Evolutionary conservation across 805 yeast species (phyloP).

Genomic region (Metschnikowia continentalis): DNA sequence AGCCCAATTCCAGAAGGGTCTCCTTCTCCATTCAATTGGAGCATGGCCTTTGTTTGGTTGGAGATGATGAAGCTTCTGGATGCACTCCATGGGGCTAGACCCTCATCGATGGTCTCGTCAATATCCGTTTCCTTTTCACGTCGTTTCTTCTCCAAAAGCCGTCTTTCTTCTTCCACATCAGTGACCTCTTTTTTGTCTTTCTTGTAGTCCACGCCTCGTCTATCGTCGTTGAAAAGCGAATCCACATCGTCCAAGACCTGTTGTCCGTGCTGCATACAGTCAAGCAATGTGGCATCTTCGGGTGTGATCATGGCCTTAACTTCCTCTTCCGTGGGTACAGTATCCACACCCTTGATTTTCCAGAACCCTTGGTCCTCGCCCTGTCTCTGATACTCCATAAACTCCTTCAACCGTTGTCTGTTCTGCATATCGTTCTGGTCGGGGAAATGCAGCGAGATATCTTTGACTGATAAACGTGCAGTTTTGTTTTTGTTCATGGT

Average conservation of each 20-base stretch:
- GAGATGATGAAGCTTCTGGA: constrained; percentile 88
- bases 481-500: constrained; percentile 72
- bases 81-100: constrained; percentile 91
- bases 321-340: constrained; percentile 70
- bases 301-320: constrained; percentile 84
- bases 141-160: constrained; percentile 25
- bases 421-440: constrained; percentile 97
- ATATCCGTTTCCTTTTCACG: constrained; percentile 24
- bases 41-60: constrained; percentile 95
- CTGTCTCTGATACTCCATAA: constrained; percentile 93
- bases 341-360: constrained; percentile 66
- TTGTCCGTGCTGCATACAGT: constrained; percentile 92
- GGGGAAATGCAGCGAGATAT: constrained; percentile 88
- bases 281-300: constrained; percentile 82
- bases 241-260: constrained; percentile 81
- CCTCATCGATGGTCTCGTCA: constrained; percentile 71
- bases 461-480: constrained; percentile 76
- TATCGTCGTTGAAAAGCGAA: constrained; percentile 41
- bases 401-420: constrained; percentile 90
- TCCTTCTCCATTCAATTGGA: constrained; percentile 90
- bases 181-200: constrained; percentile 28
- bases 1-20: constrained; percentile 92
- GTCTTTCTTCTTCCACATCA: constrained; percentile 20
- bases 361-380: constrained; percentile 95
- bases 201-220: constrained; percentile 23